Evolutionary conservation across 768 basidiomycete species (phyloP), one percentile per base, ranked within the genome.

Genomic region (Hortiboletus campestris): DNA sequence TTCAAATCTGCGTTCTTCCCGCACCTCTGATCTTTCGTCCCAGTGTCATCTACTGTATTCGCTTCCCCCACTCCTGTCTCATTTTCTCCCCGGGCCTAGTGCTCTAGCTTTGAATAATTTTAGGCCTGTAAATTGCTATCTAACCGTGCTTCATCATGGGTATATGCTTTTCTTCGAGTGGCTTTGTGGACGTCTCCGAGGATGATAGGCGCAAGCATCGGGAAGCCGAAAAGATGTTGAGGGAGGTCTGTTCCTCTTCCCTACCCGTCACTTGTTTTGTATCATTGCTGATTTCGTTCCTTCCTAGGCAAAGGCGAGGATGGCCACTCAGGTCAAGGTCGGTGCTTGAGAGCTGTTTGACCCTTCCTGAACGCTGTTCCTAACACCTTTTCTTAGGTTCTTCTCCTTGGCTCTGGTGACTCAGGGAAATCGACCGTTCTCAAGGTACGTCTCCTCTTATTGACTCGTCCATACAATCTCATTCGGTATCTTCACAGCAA

Each of bases 341-440:
- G 17, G 57, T 40, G 72, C 63, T 42, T 2, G n/a, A n/a, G 28
- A 16, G 7, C 22, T 12, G 4, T 32, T 20, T 40, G 19, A 45
- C 25, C 42, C 16, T 32, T 13, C 14, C 14, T 2, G 16, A 40
- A n/a, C 20, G 3, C 12, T 6, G 12, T 32, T 41, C 35, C 25
- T 46, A 8, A 38, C 25, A 25, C 41, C 25, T 14, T 39, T 39
- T 22, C 38, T 53, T 20, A 94, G 88, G 86, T 97, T 16, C 78
- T 98, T 47, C 79, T 98, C 25, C 79, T 98, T 38, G 94, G 94
- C 41, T 94, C 94, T 41, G 94, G 94, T 29, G 94, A 96, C 68
- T 91, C 88, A 32, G 94, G 94, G 22, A 98, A 97, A 73, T 91
- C 89, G 7, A 97, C 94, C 10, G 81, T 97, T 65, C 80, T 94